phyloP scores from a whole-genome alignment of 805 yeast genomes.

The Scheffersomyces lignosus region DNA sequence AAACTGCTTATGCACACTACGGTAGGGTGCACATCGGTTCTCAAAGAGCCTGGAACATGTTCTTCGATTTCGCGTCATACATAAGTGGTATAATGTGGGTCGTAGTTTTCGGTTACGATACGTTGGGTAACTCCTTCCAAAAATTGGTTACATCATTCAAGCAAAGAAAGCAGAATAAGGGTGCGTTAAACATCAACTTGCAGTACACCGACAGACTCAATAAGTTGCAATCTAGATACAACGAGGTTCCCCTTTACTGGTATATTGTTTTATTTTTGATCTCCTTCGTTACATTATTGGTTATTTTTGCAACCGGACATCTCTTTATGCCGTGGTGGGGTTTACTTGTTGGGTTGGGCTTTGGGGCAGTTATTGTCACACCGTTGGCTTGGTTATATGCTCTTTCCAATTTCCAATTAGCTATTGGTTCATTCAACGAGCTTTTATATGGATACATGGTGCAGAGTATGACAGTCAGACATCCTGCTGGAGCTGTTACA shows the following conservation, averaged over 20 bases:
- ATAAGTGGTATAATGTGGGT: constrained; percentile 50
- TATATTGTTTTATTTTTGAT: constrained; percentile 33
- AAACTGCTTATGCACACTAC: constrained; percentile 43
- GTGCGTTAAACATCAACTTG: constrained; percentile 6
- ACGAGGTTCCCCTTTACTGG: constrained; percentile 47
- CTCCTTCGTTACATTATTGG: constrained; percentile 36
- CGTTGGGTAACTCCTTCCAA: constrained; percentile 17
- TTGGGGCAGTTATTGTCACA: constrained; percentile 47
- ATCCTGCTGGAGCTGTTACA: constrained; percentile 50
- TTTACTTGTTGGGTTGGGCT: constrained; percentile 41
- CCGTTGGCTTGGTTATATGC: constrained; percentile 54
- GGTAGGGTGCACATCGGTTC: constrained; percentile 51
- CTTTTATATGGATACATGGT: constrained; percentile 48
- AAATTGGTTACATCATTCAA: constrained; percentile 7
- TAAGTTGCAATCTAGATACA: constrained; percentile 36
- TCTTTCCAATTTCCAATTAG: constrained; percentile 50
- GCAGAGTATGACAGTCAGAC: constrained; percentile 30
- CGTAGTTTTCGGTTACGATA: constrained; percentile 33
- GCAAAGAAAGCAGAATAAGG: constrained; percentile 4
- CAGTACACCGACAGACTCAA: constrained; percentile 44
- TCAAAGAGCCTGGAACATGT: constrained; percentile 51
- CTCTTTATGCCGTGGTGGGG: constrained; percentile 46
- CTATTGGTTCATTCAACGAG: constrained; percentile 54
- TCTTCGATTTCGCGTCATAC: constrained; percentile 55
- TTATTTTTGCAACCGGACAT: constrained; percentile 30